Evolutionary conservation across 352 stramenopile species (phyloP).

Genomic region (Phytophthora nicotianae): DNA sequence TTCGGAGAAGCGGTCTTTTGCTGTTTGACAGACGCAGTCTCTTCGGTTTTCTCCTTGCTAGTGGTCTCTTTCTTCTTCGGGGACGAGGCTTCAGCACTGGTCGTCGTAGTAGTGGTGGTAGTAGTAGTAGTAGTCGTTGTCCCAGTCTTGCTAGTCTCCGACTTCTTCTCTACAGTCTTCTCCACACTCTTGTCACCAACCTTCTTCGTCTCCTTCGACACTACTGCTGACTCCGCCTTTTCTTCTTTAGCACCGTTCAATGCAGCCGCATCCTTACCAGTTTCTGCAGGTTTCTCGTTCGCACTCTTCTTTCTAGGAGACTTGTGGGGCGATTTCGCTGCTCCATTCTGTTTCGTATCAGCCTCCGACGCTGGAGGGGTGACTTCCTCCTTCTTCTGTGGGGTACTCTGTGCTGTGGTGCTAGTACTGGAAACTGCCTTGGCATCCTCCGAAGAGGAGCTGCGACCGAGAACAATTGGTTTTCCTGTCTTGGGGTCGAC

Average conservation of each 20-base stretch:
- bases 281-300: constrained; percentile 13
- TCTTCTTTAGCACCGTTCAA: constrained; percentile 17
- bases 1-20: constrained; percentile 26
- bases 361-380: constrained; percentile 9
- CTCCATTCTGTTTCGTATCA: constrained; percentile 34
- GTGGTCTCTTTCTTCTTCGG: constrained; percentile 15
- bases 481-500: constrained; percentile 60
- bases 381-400: constrained; percentile 38
- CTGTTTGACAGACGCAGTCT: constrained; percentile 16
- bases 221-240: constrained; percentile 1
- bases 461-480: constrained; percentile 40
- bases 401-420: constrained; percentile 35
- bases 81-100: constrained; percentile 23
- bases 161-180: constrained; percentile 28
- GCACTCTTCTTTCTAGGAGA: constrained; percentile 25
- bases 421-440: constrained; percentile 28
- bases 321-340: constrained; percentile 25
- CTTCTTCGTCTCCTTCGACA: constrained; percentile 8
- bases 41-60: constrained; percentile 19
- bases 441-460: constrained; percentile 27
- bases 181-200: constrained; percentile 15
- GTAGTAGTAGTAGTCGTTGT: constrained; percentile 24
- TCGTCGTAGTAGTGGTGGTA: constrained; percentile 25
- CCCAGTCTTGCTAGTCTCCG: constrained; percentile 20
- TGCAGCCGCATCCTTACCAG: constrained; percentile 11